Evolutionary conservation across 176 grass and related monocot genomes (phyloP).

Genomic region (Microstegium vimineum): DNA sequence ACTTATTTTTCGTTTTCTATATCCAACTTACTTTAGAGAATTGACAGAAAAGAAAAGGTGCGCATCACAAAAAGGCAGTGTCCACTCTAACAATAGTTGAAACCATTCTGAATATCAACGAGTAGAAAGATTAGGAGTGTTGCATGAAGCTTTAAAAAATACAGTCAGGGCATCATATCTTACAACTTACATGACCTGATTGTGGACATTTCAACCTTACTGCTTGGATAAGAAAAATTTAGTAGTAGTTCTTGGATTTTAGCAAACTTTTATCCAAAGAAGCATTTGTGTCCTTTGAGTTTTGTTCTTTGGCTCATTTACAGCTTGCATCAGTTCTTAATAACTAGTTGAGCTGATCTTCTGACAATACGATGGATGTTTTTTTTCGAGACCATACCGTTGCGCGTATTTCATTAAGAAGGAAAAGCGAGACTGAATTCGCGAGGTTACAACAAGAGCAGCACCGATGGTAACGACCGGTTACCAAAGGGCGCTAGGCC

Average conservation of each 20-base stretch:
- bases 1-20: neutral
- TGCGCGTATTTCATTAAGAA: too few relatives aligned
- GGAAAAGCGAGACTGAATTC: too few relatives aligned
- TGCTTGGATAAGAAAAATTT: slow-evolving; percentile 9
- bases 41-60: neutral
- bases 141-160: neutral
- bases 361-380: too few relatives aligned
- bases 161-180: neutral
- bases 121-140: neutral
- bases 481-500: too few relatives aligned
- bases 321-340: neutral
- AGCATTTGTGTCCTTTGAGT: neutral
- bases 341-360: too few relatives aligned
- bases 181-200: slow-evolving; percentile 44
- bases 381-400: too few relatives aligned
- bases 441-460: too few relatives aligned
- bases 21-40: neutral
- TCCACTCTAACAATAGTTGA: neutral
- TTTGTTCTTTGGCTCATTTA: slow-evolving; percentile 7
- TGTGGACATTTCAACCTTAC: slow-evolving; percentile 28
- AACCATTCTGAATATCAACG: neutral
- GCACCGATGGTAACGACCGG: too few relatives aligned
- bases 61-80: neutral
- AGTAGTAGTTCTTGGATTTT: neutral
- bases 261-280: slow-evolving; percentile 19